These are phyloP conservation scores for Xylariaceae sp. DNA, from an alignment of 2,329 filamentous ascomycete species.

Conservation along the genomic window DNA sequence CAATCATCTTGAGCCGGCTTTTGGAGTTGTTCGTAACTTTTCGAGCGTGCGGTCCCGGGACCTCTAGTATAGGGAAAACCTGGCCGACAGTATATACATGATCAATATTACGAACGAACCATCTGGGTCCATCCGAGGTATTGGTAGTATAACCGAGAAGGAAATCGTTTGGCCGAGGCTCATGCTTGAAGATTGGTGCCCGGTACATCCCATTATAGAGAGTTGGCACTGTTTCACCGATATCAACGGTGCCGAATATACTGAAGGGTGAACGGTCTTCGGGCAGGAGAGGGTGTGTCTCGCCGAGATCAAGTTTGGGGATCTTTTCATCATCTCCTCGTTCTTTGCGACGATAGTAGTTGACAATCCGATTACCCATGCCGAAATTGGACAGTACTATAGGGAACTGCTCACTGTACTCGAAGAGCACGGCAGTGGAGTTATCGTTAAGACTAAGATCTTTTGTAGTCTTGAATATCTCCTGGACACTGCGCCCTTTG, in stretches of 20 bases:
- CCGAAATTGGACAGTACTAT: slow-evolving; percentile 92
- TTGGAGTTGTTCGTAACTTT: slow-evolving; percentile 97
- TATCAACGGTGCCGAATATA: slow-evolving; percentile 87
- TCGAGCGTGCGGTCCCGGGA: slow-evolving; percentile 87
- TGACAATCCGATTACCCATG: slow-evolving; percentile 94
- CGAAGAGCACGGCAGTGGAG: slow-evolving; percentile 79
- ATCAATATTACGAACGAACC: slow-evolving; percentile 84
- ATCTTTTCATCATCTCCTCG: slow-evolving; percentile 68
- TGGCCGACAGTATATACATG: slow-evolving; percentile 90
- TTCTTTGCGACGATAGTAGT: slow-evolving; percentile 89
- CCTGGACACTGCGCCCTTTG: slow-evolving; percentile 72
- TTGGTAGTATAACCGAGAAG: slow-evolving; percentile 80
- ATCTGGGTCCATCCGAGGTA: slow-evolving; percentile 70
- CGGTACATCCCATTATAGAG: slow-evolving; percentile 95
- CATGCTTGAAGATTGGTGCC: slow-evolving; percentile 88
- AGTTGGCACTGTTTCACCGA: slow-evolving; percentile 84
- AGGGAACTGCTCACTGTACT: slow-evolving; percentile 93
- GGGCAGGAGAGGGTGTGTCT: slow-evolving; percentile 80
- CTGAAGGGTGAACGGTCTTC: slow-evolving; percentile 96
- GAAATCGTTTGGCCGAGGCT: slow-evolving; percentile 75
- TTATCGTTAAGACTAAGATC: slow-evolving; percentile 87
- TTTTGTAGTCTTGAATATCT: slow-evolving; percentile 74
- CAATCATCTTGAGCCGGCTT: slow-evolving; percentile 93
- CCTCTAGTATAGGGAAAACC: slow-evolving; percentile 84
- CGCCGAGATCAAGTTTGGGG: slow-evolving; percentile 80